Percentiles rank a stretch among this genome's conserved stretches.
phyloP scores from a whole-genome alignment of 331 rosid genomes.

The Phaseolus coccineus region DNA sequence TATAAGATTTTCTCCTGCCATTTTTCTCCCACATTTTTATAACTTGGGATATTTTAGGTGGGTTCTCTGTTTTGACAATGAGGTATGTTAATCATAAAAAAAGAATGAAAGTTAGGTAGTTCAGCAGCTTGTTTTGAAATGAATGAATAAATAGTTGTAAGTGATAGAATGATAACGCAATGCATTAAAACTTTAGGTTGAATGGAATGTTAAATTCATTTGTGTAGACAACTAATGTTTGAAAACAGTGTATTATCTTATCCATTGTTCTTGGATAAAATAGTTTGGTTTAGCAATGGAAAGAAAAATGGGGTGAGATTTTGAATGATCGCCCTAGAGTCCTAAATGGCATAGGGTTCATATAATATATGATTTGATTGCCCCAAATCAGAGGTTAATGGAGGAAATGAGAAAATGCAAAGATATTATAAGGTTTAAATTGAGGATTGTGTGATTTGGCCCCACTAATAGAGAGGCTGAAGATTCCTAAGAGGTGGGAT shows the following conservation, averaged over 20 bases:
- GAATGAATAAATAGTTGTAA: too few species aligned
- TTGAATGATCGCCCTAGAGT: not conserved
- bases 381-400: constrained; percentile 9
- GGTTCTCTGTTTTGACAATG: not conserved
- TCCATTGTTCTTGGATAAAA: not conserved
- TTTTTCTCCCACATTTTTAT: too few species aligned
- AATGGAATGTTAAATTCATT: too few species aligned
- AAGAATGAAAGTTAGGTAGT: too few species aligned
- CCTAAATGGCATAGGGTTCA: not conserved
- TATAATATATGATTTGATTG: not conserved
- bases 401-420: not conserved
- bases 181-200: too few species aligned
- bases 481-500: constrained; percentile 34
- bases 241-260: too few species aligned
- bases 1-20: too few species aligned
- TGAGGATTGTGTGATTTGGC: constrained; percentile 37
- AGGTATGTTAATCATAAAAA: not conserved
- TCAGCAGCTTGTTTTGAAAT: too few species aligned
- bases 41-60: too few species aligned
- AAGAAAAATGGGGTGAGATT: not conserved
- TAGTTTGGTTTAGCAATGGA: not conserved
- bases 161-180: too few species aligned
- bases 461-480: constrained; percentile 39
- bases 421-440: constrained; percentile 1
- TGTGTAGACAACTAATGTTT: too few species aligned